A percentile compares a stretch with the other conserved stretches of the same genome.
phyloP scores from a whole-genome alignment of 345 rosid genomes.

The Citrus glauca region DNA sequence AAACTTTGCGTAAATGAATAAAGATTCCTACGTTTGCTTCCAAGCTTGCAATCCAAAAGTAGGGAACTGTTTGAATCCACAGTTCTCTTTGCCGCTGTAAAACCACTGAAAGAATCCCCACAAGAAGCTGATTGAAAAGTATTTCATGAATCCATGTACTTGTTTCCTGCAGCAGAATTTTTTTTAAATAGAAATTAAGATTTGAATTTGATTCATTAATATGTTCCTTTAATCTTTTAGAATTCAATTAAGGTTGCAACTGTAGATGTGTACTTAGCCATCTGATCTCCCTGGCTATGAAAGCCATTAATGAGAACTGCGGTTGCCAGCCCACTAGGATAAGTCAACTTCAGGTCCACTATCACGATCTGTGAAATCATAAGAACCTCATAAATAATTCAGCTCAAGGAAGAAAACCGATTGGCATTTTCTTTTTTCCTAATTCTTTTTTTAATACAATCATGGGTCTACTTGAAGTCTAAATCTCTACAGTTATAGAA shows the following conservation, averaged over 20 bases:
- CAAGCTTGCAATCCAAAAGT: constrained; percentile 81
- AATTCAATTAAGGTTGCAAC: neutral
- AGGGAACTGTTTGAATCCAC: constrained; percentile 87
- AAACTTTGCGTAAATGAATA: neutral
- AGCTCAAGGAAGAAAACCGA: neutral
- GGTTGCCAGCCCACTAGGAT: constrained; percentile 91
- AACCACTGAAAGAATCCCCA: constrained; percentile 98
- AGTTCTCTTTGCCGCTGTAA: constrained; percentile 52
- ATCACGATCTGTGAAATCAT: constrained; percentile 59
- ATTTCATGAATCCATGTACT: constrained; percentile 68
- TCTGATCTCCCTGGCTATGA: constrained; percentile 73
- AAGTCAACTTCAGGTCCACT: constrained; percentile 74
- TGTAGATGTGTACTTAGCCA: constrained; percentile 48
- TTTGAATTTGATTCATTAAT: too few species aligned
- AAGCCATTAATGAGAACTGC: constrained; percentile 97
- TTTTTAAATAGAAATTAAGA: too few species aligned
- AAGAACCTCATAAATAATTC: neutral
- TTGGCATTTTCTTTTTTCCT: too few species aligned
- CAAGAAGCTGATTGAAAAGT: constrained; percentile 71
- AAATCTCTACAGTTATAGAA: too few species aligned
- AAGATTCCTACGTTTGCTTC: constrained; percentile 64
- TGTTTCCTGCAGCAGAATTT: constrained; percentile 53
- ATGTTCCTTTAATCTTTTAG: neutral
- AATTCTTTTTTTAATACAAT: too few species aligned
- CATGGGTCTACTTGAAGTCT: too few species aligned